Evolutionary conservation across 2,329 filamentous ascomycete genomes (phyloP).

Genomic region (Penicillium sp.): DNA sequence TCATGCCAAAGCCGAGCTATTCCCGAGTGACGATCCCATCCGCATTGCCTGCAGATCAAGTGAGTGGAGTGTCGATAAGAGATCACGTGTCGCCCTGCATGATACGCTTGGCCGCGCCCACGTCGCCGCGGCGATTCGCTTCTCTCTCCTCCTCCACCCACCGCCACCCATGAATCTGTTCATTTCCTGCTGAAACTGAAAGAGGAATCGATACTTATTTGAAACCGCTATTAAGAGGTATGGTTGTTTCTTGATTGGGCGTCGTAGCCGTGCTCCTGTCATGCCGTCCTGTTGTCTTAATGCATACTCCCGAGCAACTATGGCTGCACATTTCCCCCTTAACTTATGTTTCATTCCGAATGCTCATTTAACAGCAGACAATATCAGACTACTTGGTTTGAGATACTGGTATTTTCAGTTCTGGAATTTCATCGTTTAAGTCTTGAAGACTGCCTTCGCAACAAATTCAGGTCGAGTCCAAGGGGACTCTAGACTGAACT

Average conservation of each 20-base stretch:
- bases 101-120: not conserved
- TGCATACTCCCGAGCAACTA: conserved; percentile 2
- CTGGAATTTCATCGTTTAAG: not conserved
- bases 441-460: not conserved
- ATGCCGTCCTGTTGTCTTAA: not conserved
- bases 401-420: not conserved
- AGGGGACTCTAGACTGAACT: not conserved
- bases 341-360: not conserved
- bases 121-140: conserved; percentile 2
- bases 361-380: not conserved
- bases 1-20: not conserved
- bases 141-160: not conserved
- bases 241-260: not conserved
- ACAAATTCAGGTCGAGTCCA: not conserved
- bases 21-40: not conserved
- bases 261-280: not conserved
- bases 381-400: not conserved
- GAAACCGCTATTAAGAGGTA: not conserved
- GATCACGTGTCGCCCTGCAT: not conserved
- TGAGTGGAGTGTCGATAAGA: not conserved
- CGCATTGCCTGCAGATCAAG: not conserved
- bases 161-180: not conserved
- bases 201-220: not conserved
- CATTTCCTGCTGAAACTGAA: not conserved
- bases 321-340: not conserved